Base-by-base conservation (phyloP, 495 filamentous ascomycete genomes). In the Neurospora sublineolata region DNA sequence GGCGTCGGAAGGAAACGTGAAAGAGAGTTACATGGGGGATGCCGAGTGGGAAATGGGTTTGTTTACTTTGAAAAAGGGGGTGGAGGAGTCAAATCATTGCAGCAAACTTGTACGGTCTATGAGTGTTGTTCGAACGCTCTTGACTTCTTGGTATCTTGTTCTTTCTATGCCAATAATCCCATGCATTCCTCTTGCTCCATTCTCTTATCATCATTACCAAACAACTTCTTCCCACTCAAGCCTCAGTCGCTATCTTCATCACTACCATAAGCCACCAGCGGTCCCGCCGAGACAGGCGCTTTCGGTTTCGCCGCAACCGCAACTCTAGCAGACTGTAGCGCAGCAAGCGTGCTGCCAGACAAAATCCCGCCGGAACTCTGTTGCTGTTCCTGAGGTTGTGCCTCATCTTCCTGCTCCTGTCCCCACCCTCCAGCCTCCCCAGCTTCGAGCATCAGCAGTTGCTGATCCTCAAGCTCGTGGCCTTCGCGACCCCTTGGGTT, bases 261-360 rank as follows among this genome's bases (percentile, higher is more conserved):
- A 81, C 94, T 97, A 40, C 89, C 94, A 77, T 98, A 98, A 11
- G 86, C 91, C 11, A 97, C 94, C 76, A 98, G 83, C 12, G 93
- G 91, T 18, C 93, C 93, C 30, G 82, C 82, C 68, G 81, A 73
- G 27, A 81, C 81, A 6, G 76, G 70, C 6, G 80, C 74, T 72
- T 85, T 84, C 4, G 80, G 77, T 79, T 84, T 87, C 69, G 86
- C 80, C 11, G 84, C 81, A 41, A 88, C 81, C 5, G 83, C 79
- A 41, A 85, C 82, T 73, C 82, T 80, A 36, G 86, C 80, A 38
- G 81, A 83, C 75, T 89, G 87, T 67, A 97, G 77, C 3, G 92
- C 90, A 33, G 90, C 90, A 71, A 97, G 81, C 27, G 93, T 93
- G 52, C 89, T 90, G 75, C 84, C 90, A 0, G 93, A 94, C 64